Evolutionary conservation across 2,329 filamentous ascomycete species (phyloP), one percentile per base, ranked within the genome.

Genomic region (Aspergillus awamori): DNA sequence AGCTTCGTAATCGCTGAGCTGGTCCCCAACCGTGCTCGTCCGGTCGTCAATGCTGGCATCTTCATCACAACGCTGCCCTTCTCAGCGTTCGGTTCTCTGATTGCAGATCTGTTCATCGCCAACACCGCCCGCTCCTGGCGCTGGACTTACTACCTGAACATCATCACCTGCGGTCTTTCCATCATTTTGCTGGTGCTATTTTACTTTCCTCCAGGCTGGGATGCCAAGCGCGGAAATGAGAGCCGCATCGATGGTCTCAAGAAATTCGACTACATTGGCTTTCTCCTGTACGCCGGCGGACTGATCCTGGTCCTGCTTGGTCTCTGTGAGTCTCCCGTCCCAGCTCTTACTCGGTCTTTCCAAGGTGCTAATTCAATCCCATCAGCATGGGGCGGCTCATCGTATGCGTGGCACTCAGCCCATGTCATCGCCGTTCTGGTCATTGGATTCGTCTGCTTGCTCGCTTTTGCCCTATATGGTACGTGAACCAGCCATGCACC

Each of bases 61-160:
- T 78, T 76, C 63, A 52, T 74, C 45, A 69, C 72, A 30, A 71
- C 70, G 13, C 67, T 75, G 58, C 74, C 71, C n/a, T 67, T 66
- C 53, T 68, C 58, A 24, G 67, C 57, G 20, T 67, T 69, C 33
- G 82, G 81, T 0, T 80, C 80, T 17, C 70, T 82, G 47, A 80
- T 84, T 57, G 81, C 81, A 2, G 73, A 78, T n/a, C 69, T 73
- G 3, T 75, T 83, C 39, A 78, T 81, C 58, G 59, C 74, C 24
- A 74, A 80, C 53, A 83, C 81, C 0, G 68, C 64, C 4, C 67
- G 75, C 3, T 70, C 73, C 17, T 85, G 82, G 82, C 74, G 83
- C 43, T 83, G 81, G 80, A 77, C 72, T 58, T 85, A 81, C 68
- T 83, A 81, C 64, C 65, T 84, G 4, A 79, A 78, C 59, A 79